Base-by-base conservation (phyloP, 2,329 filamentous ascomycete genomes). In the Penicillium expansum region DNA sequence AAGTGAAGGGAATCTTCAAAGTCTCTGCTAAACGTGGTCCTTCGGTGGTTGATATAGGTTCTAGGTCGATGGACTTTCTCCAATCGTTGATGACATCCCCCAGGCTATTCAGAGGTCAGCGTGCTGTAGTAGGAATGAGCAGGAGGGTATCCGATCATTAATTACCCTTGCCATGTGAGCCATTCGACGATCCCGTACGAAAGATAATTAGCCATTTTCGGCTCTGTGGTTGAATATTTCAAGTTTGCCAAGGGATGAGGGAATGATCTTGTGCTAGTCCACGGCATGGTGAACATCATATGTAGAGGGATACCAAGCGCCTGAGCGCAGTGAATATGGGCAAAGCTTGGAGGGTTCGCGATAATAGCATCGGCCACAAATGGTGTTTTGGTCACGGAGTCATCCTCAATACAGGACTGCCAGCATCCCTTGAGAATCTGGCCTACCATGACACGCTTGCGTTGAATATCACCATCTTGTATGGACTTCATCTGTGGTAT, bases 311-410 rank as follows among this genome's bases (percentile, higher is more conserved):
- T 73, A 0, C 72, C 73, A 14, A 81, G 71, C 48, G 73, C 74
- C 61, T 81, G 71, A 1, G 79, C 79, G 58, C 78, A 80, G 55
- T 80, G 78, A 8, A 81, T 73, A 60, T 81, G 79, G 0, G 76
- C 77, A 68, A 80, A 77, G 1, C 72, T 77, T 1, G 79, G 78
- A 2, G 79, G 79, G 33, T 82, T 82, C 4, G 79, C 79, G 38
- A 82, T 80, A 48, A 82, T 81, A 11, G 74, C 72, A 55, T 82
- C 76, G 3, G 79, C 79, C 20, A 82, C 69, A 56, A 82, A 82
- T 4, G 77, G 76, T 33, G 71, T 66, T 9, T 51, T 43, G 9
- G 58, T 42, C 4, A 51, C 48, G 2, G 58, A 50, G 30, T 63
- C 63, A 48, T 66, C 54, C 38, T 67, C 60, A 41, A 71, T 62